Percentiles rank a stretch among this genome's conserved stretches.
Conservation (phyloP, 257 asterid species). For the Solanum microdontum region DNA sequence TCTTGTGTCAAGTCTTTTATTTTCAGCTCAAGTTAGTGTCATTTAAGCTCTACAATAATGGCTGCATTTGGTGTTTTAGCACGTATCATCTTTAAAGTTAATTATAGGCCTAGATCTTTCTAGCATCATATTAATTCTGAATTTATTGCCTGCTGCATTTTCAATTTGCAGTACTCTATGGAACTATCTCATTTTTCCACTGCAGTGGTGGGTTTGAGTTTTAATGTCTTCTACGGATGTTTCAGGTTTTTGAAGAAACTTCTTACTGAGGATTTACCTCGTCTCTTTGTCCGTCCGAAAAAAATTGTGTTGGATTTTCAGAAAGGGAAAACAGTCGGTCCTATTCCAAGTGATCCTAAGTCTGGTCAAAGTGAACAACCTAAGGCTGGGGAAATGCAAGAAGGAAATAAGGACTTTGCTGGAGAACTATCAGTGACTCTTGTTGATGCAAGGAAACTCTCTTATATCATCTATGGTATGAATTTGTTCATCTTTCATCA, state of each 20-base stretch:
- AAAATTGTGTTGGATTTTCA: constrained; percentile 87
- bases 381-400: constrained; percentile 58
- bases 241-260: constrained; percentile 87
- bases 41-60: neutral
- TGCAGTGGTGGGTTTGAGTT: neutral
- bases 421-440: constrained; percentile 97
- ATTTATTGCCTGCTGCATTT: neutral
- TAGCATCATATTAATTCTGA: neutral
- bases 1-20: neutral
- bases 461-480: constrained; percentile 74
- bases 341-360: constrained; percentile 27
- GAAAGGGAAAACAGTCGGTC: constrained; percentile 69
- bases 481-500: neutral
- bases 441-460: constrained; percentile 83
- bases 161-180: neutral
- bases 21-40: neutral
- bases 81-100: neutral
- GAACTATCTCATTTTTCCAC: neutral
- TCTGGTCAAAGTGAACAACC: constrained; percentile 22
- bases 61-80: neutral
- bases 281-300: constrained; percentile 90
- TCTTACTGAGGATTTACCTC: constrained; percentile 89
- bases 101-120: neutral
- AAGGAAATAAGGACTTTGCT: constrained; percentile 66
- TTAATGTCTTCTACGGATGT: neutral